Conservation (phyloP, 2,329 filamentous ascomycete species). For the Colletotrichum musae region DNA sequence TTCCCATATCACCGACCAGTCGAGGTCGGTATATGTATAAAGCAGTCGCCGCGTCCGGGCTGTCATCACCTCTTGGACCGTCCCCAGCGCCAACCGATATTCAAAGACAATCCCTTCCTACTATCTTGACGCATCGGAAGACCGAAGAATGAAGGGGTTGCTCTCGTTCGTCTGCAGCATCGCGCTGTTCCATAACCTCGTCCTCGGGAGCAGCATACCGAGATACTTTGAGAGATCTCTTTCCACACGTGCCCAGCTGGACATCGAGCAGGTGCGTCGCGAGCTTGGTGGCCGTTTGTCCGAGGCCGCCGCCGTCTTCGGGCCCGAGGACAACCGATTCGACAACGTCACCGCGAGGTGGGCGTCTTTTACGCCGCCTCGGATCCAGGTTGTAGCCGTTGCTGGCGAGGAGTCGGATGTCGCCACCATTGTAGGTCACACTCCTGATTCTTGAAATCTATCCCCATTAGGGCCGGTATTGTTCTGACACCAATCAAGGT, state of each 20-base stretch:
- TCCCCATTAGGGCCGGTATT: not conserved
- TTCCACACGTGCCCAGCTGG: not conserved
- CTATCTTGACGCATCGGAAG: too few relatives aligned
- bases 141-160: too few relatives aligned
- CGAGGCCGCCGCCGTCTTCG: not conserved
- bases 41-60: too few relatives aligned
- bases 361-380: not conserved
- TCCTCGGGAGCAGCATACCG: too few relatives aligned
- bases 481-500: slow-evolving; percentile 27
- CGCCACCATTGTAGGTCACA: not conserved
- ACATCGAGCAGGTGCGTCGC: not conserved
- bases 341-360: not conserved
- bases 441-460: not conserved
- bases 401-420: slow-evolving; percentile 3
- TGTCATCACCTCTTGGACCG: too few relatives aligned
- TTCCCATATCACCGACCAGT: too few relatives aligned
- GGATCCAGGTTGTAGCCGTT: not conserved
- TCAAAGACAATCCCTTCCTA: too few relatives aligned
- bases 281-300: slow-evolving; percentile 1
- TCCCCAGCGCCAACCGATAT: too few relatives aligned
- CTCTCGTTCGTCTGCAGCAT: too few relatives aligned
- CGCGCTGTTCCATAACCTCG: too few relatives aligned
- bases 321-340: not conserved
- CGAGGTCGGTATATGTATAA: too few relatives aligned
- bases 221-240: too few relatives aligned